A percentile compares a stretch with the other conserved stretches of the same genome.
Evolutionary conservation across 2,329 filamentous ascomycete species (phyloP).

Genomic region (Verticillium nonalfalfae): DNA sequence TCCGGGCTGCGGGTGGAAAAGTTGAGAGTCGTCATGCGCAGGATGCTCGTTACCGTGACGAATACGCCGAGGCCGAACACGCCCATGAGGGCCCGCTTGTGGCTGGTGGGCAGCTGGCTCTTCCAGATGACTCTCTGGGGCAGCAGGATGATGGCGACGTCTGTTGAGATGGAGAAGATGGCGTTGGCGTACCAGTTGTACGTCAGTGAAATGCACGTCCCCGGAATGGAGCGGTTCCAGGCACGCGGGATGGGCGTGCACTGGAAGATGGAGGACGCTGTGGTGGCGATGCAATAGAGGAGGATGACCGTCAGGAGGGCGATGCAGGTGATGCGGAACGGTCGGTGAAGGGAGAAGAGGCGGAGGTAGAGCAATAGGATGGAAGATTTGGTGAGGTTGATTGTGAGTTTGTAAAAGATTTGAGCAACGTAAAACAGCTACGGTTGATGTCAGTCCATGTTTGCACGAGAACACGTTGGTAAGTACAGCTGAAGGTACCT

Average conservation of each 20-base stretch:
- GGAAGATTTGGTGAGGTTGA: slow-evolving; percentile 46
- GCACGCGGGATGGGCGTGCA: slow-evolving; percentile 39
- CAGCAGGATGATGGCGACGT: slow-evolving; percentile 37
- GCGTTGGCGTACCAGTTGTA: slow-evolving; percentile 44
- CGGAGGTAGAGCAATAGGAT: slow-evolving; percentile 47
- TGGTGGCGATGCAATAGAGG: slow-evolving; percentile 38
- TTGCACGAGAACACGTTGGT: too few relatives aligned
- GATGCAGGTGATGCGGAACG: slow-evolving; percentile 37
- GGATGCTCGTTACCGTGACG: slow-evolving; percentile 33
- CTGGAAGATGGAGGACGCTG: slow-evolving; percentile 39
- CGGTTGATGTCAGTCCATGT: not conserved
- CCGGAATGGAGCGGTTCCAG: slow-evolving; percentile 34
- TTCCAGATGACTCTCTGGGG: slow-evolving; percentile 39
- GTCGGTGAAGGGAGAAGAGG: slow-evolving; percentile 35
- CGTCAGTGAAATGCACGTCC: slow-evolving; percentile 37
- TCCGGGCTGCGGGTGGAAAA: slow-evolving; percentile 31
- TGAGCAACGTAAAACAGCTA: slow-evolving; percentile 45
- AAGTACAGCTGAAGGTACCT: slow-evolving; percentile 15
- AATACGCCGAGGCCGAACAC: slow-evolving; percentile 35
- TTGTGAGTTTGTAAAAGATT: slow-evolving; percentile 46
- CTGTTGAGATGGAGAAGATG: slow-evolving; percentile 37
- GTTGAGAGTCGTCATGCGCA: slow-evolving; percentile 31
- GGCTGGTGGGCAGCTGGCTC: slow-evolving; percentile 31
- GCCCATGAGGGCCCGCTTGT: slow-evolving; percentile 32
- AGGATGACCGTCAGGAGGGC: slow-evolving; percentile 33